Base-by-base conservation (phyloP, 768 basidiomycete species). In the Hygrocybe coccinea region DNA sequence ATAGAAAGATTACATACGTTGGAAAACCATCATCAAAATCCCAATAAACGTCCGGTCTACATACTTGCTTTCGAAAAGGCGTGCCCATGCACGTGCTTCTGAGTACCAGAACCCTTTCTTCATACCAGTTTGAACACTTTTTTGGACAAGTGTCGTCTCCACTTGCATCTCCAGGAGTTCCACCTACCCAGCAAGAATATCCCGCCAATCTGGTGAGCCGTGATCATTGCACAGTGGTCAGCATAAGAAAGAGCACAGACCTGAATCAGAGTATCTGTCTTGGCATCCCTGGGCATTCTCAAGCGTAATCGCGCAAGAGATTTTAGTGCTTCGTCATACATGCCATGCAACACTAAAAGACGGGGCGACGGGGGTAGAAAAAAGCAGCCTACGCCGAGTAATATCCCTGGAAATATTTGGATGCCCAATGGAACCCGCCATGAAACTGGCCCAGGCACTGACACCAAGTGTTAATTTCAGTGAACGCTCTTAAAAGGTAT, bases 121-220 rank as follows among this genome's bases (percentile, higher is more conserved):
- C 7, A 52, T 64, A 41, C 67, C 67, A 12, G 51, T 48, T 22
- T 61, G 59, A 17, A 65, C 52, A 0, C 67, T 70, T 21, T 71
- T 74, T 38, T 72, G 74, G 12, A 85, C 72, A 36, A 90, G 74
- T 5, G 73, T 72, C 0, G 76, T 76, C 59, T 89, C 85, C 1
- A 85, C 84, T 54, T 76, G 79, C 85, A 91, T 91, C 67, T 91
- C 88, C 17, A 89, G 65, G 12, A 90, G 65, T 63, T 91, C 89
- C 5, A 89, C 74, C 84, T 89, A 58, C 12, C 4, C 9, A 57
- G 5, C 22, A 34, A 36, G 37, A 58, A 29, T 45, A 49, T 38
- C 38, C 38, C 14, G 4, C 38, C 19, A 3, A 3, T 19, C 14
- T n/a, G 38, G 3, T 41, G 3, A 41, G 15, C 14, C 39, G 39